Base-by-base conservation (phyloP, 495 filamentous ascomycete species). In the Xylaria curta region DNA sequence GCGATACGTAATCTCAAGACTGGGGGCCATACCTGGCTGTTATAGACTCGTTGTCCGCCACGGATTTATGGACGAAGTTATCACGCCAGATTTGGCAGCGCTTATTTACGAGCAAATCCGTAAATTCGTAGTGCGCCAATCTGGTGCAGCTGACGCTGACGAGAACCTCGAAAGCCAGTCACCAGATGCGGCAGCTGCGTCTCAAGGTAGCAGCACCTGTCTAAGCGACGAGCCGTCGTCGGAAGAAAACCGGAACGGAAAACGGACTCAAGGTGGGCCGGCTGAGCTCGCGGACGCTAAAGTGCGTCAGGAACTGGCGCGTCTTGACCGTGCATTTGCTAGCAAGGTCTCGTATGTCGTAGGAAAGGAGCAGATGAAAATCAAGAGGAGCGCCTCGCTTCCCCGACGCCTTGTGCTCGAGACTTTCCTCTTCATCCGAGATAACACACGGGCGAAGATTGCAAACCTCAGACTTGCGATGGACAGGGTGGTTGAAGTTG, bases 351-450 rank as follows among this genome's bases (percentile, higher is more conserved):
- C 92, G 47, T 93, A 93, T 74, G 85, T 94, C 26, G 83, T 93
- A 19, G 91, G 91, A 19, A 94, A 93, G 76, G 91, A 93, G 72
- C 86, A 92, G 81, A 86, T 94, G 85, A 81, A 81, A 24, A 84
- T 93, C 72, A 81, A 79, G 60, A 51, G 70, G 8, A 80, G 78
- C 8, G 84, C 82, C 28, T 82, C 85, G 36, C 75, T 85, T 44
- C 62, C 82, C 40, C 81, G 89, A 15, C 84, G 76, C 53, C 28
- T 87, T 0, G 47, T 89, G 9, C 76, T 93, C 64, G 81, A 78
- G 54, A 78, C 83, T 0, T 94, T 93, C 73, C 76, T 93, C 53
- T 93, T 89, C 87, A 85, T 93, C 64, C 75, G 91, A 51, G 90
- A 92, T n/a, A 92, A 91, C 75, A 90, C 88, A 13, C 81, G 91